These are phyloP conservation scores for Hyphopichia buzzinii DNA, from an alignment of 1,139 yeast genomes.

Conservation along the genomic window DNA sequence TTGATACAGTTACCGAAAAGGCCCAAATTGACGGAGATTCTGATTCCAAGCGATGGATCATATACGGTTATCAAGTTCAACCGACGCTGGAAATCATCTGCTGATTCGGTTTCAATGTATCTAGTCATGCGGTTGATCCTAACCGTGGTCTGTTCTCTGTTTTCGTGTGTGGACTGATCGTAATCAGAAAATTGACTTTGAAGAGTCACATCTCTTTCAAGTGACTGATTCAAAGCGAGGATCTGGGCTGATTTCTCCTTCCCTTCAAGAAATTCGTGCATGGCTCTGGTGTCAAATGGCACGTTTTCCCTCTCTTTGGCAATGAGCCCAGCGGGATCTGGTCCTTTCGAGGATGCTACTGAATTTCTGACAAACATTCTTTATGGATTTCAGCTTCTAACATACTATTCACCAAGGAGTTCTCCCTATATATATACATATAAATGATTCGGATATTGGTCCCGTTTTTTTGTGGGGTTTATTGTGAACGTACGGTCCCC, in stretches of 20 bases:
- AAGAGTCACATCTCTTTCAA: conserved; percentile 55
- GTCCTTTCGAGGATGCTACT: conserved; percentile 12
- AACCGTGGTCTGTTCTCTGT: conserved; percentile 52
- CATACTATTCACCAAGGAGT: too few relatives aligned
- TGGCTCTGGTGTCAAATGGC: conserved; percentile 27
- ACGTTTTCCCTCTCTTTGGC: conserved; percentile 25
- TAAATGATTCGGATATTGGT: too few relatives aligned
- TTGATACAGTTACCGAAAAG: conserved; percentile 29
- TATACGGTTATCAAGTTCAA: conserved; percentile 22
- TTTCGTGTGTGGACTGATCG: conserved; percentile 48
- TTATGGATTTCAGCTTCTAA: not conserved
- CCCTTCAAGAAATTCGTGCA: conserved; percentile 50
- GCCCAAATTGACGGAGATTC: conserved; percentile 30
- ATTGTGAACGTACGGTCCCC: too few relatives aligned
- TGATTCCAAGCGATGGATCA: conserved; percentile 29
- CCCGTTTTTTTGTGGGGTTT: not conserved
- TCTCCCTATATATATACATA: too few relatives aligned
- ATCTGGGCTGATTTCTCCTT: conserved; percentile 42
- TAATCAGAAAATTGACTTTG: conserved; percentile 50
- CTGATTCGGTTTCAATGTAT: conserved; percentile 27
- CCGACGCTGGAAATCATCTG: conserved; percentile 26
- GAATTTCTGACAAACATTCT: not conserved
- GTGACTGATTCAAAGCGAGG: conserved; percentile 43
- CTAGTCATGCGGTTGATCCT: conserved; percentile 32
- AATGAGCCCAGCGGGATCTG: conserved; percentile 32